phyloP scores from a whole-genome alignment of 1,139 yeast species.

The Taiozyma sp. region DNA sequence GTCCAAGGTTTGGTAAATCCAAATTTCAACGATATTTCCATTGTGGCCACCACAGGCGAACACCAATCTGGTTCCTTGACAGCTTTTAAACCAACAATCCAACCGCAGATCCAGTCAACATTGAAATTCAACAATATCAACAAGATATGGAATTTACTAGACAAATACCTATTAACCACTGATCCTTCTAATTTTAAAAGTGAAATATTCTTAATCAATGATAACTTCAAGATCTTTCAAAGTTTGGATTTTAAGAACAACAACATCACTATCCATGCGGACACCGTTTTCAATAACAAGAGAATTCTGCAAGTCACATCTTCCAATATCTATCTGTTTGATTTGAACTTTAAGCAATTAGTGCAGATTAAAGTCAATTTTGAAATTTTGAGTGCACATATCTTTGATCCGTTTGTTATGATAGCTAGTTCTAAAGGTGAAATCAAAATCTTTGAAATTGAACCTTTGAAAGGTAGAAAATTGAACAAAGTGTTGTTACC shows the following conservation, averaged over 20 bases:
- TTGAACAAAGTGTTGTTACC: conserved; percentile 37
- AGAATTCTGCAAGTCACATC: conserved; percentile 74
- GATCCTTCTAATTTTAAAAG: conserved; percentile 61
- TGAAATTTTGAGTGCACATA: conserved; percentile 52
- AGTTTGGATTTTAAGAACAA: conserved; percentile 62
- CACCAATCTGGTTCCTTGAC: conserved; percentile 52
- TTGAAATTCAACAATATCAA: conserved; percentile 73
- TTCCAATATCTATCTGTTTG: conserved; percentile 59
- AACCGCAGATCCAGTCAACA: conserved; percentile 63
- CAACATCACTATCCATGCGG: conserved; percentile 64
- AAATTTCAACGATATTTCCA: conserved; percentile 56
- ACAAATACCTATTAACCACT: conserved; percentile 66
- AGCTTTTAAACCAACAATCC: conserved; percentile 57
- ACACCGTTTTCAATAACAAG: conserved; percentile 53
- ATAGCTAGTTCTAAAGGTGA: conserved; percentile 59
- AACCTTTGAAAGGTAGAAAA: conserved; percentile 29
- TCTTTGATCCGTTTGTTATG: conserved; percentile 53
- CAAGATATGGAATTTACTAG: conserved; percentile 61
- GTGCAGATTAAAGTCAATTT: conserved; percentile 37
- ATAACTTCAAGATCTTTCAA: conserved; percentile 59
- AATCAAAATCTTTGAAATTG: conserved; percentile 39
- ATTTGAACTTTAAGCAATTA: conserved; percentile 50
- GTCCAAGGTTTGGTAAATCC: conserved; percentile 67
- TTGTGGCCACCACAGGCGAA: conserved; percentile 70
- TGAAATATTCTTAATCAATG: conserved; percentile 68